Evolutionary conservation across 352 stramenopile species (phyloP).

Genomic region (Thraustochytrium striatum): DNA sequence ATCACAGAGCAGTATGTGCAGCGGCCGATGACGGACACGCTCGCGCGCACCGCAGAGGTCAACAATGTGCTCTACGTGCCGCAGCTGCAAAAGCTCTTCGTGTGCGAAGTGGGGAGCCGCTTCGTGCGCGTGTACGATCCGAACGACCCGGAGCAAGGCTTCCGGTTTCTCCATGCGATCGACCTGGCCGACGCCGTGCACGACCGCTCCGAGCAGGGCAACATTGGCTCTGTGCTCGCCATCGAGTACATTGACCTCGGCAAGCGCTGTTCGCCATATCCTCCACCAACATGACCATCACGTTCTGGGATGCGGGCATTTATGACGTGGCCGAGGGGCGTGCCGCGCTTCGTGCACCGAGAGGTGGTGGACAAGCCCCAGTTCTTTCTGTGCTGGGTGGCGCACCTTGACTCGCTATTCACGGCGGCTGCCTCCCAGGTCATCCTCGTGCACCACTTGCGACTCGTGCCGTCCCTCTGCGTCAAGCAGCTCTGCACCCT

Average conservation of each 20-base stretch:
- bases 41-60: conserved; percentile 39
- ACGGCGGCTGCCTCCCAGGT: conserved; percentile 10
- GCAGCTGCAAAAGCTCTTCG: conserved; percentile 46
- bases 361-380: conserved; percentile 25
- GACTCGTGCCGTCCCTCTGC: not conserved
- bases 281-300: conserved; percentile 40
- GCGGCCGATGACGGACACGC: conserved; percentile 7
- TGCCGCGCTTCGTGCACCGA: conserved; percentile 26
- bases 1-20: conserved; percentile 42
- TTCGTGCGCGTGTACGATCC: conserved; percentile 48
- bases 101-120: conserved; percentile 15
- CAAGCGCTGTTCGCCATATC: conserved; percentile 19
- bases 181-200: conserved; percentile 17
- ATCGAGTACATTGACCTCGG: conserved; percentile 13
- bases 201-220: conserved; percentile 11
- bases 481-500: not conserved
- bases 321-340: conserved; percentile 12
- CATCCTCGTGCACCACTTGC: conserved; percentile 17
- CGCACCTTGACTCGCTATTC: conserved; percentile 20
- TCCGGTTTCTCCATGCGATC: conserved; percentile 27
- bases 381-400: conserved; percentile 3
- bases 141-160: not conserved
- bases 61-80: conserved; percentile 3
- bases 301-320: conserved; percentile 30
- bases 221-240: conserved; percentile 22